These are phyloP conservation scores for Hygrophorus russula DNA, from an alignment of 768 basidiomycete genomes.

Conservation along the genomic window DNA sequence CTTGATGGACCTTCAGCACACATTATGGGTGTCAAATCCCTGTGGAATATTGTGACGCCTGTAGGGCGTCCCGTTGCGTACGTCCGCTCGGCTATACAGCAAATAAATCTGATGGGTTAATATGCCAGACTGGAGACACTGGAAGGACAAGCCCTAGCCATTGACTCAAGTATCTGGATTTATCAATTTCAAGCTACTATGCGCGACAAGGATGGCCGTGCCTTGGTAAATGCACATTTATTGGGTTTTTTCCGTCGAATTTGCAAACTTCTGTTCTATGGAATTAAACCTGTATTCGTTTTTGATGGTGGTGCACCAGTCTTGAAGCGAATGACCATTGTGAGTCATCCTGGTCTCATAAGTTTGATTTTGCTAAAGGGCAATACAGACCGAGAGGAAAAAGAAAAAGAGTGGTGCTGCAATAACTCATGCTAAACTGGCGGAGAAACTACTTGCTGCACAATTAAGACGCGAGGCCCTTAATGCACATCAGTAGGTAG, in stretches of 20 bases:
- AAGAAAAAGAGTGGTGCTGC: slow-evolving; percentile 88
- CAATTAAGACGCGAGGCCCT: slow-evolving; percentile 87
- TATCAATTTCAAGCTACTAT: slow-evolving; percentile 99
- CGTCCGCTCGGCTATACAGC: slow-evolving; percentile 15
- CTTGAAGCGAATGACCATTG: slow-evolving; percentile 83
- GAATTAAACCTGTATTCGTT: slow-evolving; percentile 97
- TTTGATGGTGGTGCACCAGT: slow-evolving; percentile 96
- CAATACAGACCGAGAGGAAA: slow-evolving; percentile 66
- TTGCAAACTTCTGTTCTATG: slow-evolving; percentile 90
- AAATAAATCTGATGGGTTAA: slow-evolving; percentile 3
- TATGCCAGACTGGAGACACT: slow-evolving; percentile 73
- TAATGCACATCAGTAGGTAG: slow-evolving; percentile 30
- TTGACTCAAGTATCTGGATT: slow-evolving; percentile 99
- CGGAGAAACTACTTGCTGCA: slow-evolving; percentile 86
- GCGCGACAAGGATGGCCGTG: slow-evolving; percentile 93
- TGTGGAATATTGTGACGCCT: slow-evolving; percentile 90
- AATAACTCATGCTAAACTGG: slow-evolving; percentile 73
- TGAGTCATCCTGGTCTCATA: slow-evolving; percentile 22
- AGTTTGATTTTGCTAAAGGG: neutral
- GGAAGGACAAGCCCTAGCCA: slow-evolving; percentile 92
- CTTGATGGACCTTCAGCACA: neutral
- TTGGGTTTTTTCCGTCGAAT: slow-evolving; percentile 86
- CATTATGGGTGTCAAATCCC: slow-evolving; percentile 92
- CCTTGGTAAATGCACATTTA: slow-evolving; percentile 86
- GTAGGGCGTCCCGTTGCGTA: slow-evolving; percentile 91